Percentiles rank a stretch among this genome's conserved stretches.
phyloP scores from a whole-genome alignment of 176 grass and related monocot genomes.

The Sorghum bicolor region DNA sequence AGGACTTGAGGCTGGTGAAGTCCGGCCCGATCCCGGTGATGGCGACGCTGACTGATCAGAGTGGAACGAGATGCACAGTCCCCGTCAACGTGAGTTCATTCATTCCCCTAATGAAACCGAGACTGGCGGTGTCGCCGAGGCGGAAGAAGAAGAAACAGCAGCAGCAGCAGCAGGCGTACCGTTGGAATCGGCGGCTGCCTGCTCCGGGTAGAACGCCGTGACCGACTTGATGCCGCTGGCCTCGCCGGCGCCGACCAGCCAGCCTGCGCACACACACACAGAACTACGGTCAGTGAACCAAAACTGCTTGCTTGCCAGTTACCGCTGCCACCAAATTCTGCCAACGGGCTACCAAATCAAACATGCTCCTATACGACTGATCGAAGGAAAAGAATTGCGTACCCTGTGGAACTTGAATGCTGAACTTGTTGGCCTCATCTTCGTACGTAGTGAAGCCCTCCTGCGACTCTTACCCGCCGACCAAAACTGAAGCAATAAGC shows the following conservation, averaged over 20 bases:
- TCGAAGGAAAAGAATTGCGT: neutral
- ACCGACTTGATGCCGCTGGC: constrained; percentile 62
- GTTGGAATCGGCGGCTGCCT: constrained; percentile 51
- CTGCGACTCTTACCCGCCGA: constrained; percentile 38
- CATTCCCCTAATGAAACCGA: neutral
- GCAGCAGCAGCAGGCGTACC: constrained; percentile 33
- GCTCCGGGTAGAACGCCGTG: constrained; percentile 82
- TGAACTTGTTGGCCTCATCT: constrained; percentile 74
- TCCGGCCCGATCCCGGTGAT: constrained; percentile 92
- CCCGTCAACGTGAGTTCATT: neutral
- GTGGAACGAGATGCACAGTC: neutral
- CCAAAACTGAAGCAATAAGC: neutral
- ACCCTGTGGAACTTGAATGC: constrained; percentile 73
- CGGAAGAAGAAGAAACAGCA: neutral
- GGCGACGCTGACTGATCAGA: constrained; percentile 71
- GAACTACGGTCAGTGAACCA: neutral
- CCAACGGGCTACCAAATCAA: neutral
- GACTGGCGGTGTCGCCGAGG: no score
- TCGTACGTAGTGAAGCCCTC: constrained; percentile 57
- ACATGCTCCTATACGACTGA: neutral
- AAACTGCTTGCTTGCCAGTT: no score
- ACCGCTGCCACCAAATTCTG: neutral
- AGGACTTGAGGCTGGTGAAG: constrained; percentile 92
- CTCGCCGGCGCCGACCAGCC: constrained; percentile 61
- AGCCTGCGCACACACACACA: constrained; percentile 45